Percentiles rank a stretch among this genome's conserved stretches.
Conservation (phyloP, 352 stramenopile species). For the Phytophthora sojae region DNA sequence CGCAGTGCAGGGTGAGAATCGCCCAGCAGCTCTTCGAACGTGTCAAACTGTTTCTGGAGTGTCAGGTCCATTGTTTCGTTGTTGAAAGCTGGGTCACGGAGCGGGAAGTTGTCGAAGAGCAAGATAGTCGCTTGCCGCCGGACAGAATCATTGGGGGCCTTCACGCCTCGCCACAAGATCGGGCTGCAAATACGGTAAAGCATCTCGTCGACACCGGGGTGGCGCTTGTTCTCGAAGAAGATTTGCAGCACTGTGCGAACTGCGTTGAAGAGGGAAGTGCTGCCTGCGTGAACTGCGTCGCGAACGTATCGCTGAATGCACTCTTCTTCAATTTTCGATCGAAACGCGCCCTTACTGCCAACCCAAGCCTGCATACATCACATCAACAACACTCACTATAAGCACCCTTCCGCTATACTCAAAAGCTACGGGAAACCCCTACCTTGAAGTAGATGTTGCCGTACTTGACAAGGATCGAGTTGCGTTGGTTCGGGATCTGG, state of each 20-base stretch:
- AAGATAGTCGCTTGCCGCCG: conserved; percentile 83
- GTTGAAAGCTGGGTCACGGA: conserved; percentile 80
- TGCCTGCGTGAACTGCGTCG: conserved; percentile 77
- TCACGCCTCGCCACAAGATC: conserved; percentile 86
- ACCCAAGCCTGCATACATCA: conserved; percentile 59
- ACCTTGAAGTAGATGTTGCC: conserved; percentile 88
- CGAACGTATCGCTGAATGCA: conserved; percentile 86
- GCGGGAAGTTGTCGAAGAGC: conserved; percentile 86
- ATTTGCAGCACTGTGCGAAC: conserved; percentile 77
- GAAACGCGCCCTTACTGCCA: conserved; percentile 55
- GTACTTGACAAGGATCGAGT: conserved; percentile 85
- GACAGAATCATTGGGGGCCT: conserved; percentile 85
- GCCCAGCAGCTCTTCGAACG: conserved; percentile 75
- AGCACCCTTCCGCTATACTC: not conserved
- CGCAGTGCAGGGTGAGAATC: conserved; percentile 81
- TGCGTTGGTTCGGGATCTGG: conserved; percentile 84
- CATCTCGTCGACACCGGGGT: conserved; percentile 85
- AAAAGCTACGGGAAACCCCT: not conserved
- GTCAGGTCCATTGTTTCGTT: conserved; percentile 78
- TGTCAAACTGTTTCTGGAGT: conserved; percentile 88
- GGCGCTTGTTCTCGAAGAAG: conserved; percentile 89
- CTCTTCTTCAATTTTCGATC: conserved; percentile 82
- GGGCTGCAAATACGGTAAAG: conserved; percentile 85
- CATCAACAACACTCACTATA: not conserved
- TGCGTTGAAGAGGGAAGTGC: conserved; percentile 69